Conservation (phyloP, 805 yeast species). For the Candida ovalis region DNA sequence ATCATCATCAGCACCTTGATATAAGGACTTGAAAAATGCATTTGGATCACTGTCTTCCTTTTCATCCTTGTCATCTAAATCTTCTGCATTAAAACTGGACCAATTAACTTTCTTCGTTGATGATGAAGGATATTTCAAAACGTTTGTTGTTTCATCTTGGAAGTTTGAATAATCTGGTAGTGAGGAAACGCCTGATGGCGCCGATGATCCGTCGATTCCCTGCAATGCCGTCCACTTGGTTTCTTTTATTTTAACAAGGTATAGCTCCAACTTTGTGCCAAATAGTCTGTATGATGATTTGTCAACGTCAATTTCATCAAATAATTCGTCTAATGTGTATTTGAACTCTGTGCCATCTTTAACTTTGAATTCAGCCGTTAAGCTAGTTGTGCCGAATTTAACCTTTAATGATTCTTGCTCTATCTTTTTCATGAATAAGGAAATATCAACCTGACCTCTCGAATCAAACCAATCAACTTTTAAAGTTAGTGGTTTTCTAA, state of each 20-base stretch:
- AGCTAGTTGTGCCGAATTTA: conserved; percentile 33
- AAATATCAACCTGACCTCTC: conserved; percentile 49
- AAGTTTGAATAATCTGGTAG: neutral
- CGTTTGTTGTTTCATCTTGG: neutral
- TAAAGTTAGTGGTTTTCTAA: conserved; percentile 26
- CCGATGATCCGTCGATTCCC: conserved; percentile 17
- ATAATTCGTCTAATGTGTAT: conserved; percentile 53
- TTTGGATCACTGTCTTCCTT: conserved; percentile 42
- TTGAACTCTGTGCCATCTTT: conserved; percentile 45
- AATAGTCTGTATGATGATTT: conserved; percentile 48
- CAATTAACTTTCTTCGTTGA: conserved; percentile 65
- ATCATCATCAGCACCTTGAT: conserved; percentile 80
- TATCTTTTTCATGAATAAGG: conserved; percentile 67
- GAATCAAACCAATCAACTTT: conserved; percentile 77
- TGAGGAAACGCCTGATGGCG: conserved; percentile 4
- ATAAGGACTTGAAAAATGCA: conserved; percentile 71
- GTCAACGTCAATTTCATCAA: conserved; percentile 44
- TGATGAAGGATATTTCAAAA: conserved; percentile 55
- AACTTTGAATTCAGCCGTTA: conserved; percentile 45
- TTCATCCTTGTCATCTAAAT: conserved; percentile 37
- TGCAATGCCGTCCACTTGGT: conserved; percentile 57
- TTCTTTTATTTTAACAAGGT: conserved; percentile 43
- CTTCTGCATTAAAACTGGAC: conserved; percentile 45
- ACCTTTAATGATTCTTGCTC: conserved; percentile 46
- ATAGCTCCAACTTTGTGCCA: conserved; percentile 72